Conservation (phyloP, 345 rosid species). For the Eucalyptus fibrosa region DNA sequence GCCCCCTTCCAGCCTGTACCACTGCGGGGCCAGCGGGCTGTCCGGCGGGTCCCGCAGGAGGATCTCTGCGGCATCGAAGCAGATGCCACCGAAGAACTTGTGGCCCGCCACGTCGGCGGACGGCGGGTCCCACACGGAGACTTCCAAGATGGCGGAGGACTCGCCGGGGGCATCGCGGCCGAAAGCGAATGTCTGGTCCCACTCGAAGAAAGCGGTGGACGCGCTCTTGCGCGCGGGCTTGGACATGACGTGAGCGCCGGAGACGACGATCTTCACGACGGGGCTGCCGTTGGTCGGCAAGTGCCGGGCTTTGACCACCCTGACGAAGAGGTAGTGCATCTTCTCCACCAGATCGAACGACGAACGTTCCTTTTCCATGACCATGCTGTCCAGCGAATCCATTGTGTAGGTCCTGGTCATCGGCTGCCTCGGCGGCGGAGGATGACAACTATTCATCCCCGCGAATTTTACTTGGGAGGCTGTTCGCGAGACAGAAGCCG, state of each 20-base stretch:
- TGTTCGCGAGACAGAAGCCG: conserved; percentile 25
- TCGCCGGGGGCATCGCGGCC: conserved; percentile 49
- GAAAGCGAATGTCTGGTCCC: conserved; percentile 92
- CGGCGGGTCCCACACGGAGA: conserved; percentile 58
- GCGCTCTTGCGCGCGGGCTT: conserved; percentile 45
- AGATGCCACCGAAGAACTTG: conserved; percentile 63
- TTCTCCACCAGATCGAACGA: conserved; percentile 89
- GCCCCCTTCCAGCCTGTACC: conserved; percentile 83
- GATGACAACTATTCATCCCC: conserved; percentile 21
- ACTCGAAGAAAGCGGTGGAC: conserved; percentile 35
- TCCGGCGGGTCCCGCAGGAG: conserved; percentile 92
- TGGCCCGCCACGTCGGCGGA: conserved; percentile 8
- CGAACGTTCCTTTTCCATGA: conserved; percentile 63
- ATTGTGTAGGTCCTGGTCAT: conserved; percentile 23
- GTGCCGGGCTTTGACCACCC: conserved; percentile 62
- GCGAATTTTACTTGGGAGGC: conserved; percentile 31
- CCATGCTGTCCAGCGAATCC: conserved; percentile 44
- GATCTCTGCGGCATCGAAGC: conserved; percentile 72
- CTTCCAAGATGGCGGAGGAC: conserved; percentile 45
- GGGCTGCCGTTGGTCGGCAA: conserved; percentile 67
- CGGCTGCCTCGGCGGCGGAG: conserved; percentile 19
- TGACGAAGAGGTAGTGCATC: conserved; percentile 85
- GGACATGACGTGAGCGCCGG: conserved; percentile 32
- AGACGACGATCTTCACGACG: conserved; percentile 36
- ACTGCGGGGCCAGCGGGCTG: conserved; percentile 88